Evolutionary conservation across 1,284 basidiomycete genomes (phyloP).

Genomic region (Sphagnurus paluster): DNA sequence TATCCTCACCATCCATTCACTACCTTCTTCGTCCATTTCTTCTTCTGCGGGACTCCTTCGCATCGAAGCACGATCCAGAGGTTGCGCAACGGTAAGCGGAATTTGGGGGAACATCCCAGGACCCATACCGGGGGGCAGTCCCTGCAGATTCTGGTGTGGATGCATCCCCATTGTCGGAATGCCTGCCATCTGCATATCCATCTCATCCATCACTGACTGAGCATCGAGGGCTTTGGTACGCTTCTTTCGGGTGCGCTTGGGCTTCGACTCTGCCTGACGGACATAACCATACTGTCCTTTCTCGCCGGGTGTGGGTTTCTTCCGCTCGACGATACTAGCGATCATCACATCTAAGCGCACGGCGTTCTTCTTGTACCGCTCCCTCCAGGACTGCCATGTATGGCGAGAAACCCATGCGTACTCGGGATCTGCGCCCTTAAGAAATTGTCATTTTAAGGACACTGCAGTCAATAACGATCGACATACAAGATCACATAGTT

Average conservation of each 20-base stretch:
- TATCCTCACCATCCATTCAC: constrained; percentile 65
- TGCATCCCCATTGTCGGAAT: constrained; percentile 10
- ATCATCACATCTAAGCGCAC: constrained; percentile 64
- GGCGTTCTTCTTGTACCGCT: constrained; percentile 81
- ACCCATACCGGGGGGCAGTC: constrained; percentile 10
- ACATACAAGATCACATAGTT: constrained; percentile 52
- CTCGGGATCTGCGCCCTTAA: constrained; percentile 60
- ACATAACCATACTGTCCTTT: constrained; percentile 79
- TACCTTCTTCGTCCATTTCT: constrained; percentile 60
- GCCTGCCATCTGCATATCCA: constrained; percentile 20
- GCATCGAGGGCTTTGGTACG: constrained; percentile 32
- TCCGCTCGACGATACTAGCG: constrained; percentile 61
- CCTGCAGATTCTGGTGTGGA: constrained; percentile 13
- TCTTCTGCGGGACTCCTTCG: constrained; percentile 44
- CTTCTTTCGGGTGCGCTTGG: constrained; percentile 55
- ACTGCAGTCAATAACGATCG: neutral
- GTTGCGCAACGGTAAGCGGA: constrained; percentile 4
- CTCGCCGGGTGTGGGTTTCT: constrained; percentile 63
- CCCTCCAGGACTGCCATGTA: constrained; percentile 86
- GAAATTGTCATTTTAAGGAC: neutral
- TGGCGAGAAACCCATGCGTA: constrained; percentile 79
- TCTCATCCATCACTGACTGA: constrained; percentile 23
- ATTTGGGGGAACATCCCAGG: constrained; percentile 22
- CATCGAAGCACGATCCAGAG: constrained; percentile 22
- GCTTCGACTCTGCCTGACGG: constrained; percentile 65